These are phyloP conservation scores for Thermothelomyces thermophilus DNA, from an alignment of 2,329 filamentous ascomycete species.

Conservation along the genomic window DNA sequence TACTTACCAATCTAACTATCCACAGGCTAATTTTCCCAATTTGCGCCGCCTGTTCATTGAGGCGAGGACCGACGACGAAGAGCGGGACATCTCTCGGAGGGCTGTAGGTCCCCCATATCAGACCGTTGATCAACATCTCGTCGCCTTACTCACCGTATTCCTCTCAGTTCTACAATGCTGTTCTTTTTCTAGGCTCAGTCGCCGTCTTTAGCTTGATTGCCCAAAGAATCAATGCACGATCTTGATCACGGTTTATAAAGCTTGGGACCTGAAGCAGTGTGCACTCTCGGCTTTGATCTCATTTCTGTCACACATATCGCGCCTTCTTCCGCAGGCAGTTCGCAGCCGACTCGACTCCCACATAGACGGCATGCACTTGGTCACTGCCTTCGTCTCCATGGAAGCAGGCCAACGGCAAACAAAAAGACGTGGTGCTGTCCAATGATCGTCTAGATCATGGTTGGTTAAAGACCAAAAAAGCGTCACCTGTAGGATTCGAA, in stretches of 20 bases:
- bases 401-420: no score
- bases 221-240: slow-evolving; percentile 64
- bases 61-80: slow-evolving; percentile 84
- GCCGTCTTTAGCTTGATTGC: slow-evolving; percentile 90
- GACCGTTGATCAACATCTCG: neutral
- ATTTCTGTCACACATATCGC: no score
- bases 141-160: slow-evolving; percentile 8
- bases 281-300: no score
- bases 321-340: no score
- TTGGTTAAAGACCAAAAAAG: no score
- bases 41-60: slow-evolving; percentile 95
- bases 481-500: slow-evolving; percentile 24
- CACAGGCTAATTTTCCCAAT: slow-evolving; percentile 75
- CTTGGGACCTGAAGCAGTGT: neutral
- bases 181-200: slow-evolving; percentile 93
- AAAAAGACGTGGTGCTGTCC: no score
- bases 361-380: no score
- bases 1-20: neutral
- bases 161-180: slow-evolving; percentile 90
- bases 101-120: slow-evolving; percentile 60
- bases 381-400: no score
- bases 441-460: no score
- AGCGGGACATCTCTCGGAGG: slow-evolving; percentile 87
- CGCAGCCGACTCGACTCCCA: no score
- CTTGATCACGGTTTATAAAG: neutral